Conservation (phyloP, 2,329 filamentous ascomycete species). For the Anthostomella pinea region DNA sequence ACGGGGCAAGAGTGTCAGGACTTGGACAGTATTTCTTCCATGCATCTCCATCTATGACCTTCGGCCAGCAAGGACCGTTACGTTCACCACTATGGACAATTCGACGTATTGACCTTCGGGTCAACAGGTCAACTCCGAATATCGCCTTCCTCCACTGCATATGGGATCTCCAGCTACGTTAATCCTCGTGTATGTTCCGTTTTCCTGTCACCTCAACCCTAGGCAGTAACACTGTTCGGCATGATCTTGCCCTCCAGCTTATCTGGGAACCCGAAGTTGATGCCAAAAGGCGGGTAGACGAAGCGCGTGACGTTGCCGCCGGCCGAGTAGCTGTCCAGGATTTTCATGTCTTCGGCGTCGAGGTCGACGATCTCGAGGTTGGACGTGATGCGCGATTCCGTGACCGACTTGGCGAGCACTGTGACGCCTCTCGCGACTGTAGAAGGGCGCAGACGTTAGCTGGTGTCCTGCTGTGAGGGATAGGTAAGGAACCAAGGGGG, state of each 20-base stretch:
- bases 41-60: too few species aligned
- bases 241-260: constrained; percentile 41
- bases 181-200: too few species aligned
- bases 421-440: constrained; percentile 65
- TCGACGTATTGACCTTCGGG: too few species aligned
- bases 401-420: constrained; percentile 73
- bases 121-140: too few species aligned
- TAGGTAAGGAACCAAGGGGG: background rate
- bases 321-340: constrained; percentile 53
- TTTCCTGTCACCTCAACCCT: background rate
- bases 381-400: constrained; percentile 63
- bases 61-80: too few species aligned
- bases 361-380: constrained; percentile 67
- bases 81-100: too few species aligned
- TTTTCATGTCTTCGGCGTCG: constrained; percentile 59
- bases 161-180: too few species aligned
- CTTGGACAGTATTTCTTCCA: too few species aligned
- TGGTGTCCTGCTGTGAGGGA: background rate
- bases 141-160: too few species aligned
- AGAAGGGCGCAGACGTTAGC: background rate
- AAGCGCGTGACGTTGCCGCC: constrained; percentile 56
- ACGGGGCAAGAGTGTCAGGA: too few species aligned
- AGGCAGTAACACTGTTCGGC: constrained; percentile 24
- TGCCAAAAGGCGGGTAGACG: constrained; percentile 66
- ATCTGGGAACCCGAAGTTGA: constrained; percentile 72